A percentile compares a stretch with the other conserved stretches of the same genome.
Evolutionary conservation across 768 basidiomycete genomes (phyloP).

Genomic region (Nevesoporus exiguus): DNA sequence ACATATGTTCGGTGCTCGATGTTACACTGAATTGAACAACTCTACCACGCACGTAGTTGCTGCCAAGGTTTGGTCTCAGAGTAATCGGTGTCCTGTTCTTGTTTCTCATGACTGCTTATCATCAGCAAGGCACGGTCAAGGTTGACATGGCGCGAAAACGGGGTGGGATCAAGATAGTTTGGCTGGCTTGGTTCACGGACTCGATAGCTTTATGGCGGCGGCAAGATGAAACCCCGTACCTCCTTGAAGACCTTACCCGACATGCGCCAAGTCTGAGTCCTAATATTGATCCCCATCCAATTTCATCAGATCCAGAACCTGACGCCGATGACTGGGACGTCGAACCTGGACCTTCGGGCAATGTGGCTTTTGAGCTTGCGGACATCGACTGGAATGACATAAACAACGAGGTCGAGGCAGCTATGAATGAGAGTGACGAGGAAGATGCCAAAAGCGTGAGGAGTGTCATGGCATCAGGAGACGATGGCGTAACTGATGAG

Average conservation of each 20-base stretch:
- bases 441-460: slow-evolving; percentile 39
- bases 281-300: slow-evolving; percentile 45
- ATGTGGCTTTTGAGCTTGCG: slow-evolving; percentile 43
- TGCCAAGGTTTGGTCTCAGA: slow-evolving; percentile 58
- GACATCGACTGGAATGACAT: slow-evolving; percentile 81
- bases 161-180: slow-evolving; percentile 81
- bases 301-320: slow-evolving; percentile 64
- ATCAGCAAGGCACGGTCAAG: slow-evolving; percentile 85
- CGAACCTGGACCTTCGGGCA: slow-evolving; percentile 34
- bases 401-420: slow-evolving; percentile 83
- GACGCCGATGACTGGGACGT: slow-evolving; percentile 70
- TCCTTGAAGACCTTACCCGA: slow-evolving; percentile 58
- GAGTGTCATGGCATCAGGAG: slow-evolving; percentile 47
- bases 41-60: slow-evolving; percentile 89
- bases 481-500: slow-evolving; percentile 48
- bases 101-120: slow-evolving; percentile 2
- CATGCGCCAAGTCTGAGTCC: slow-evolving; percentile 41
- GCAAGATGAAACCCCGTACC: slow-evolving; percentile 75
- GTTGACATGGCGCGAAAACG: slow-evolving; percentile 77
- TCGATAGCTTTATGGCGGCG: slow-evolving; percentile 85
- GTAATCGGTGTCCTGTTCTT: slow-evolving; percentile 4
- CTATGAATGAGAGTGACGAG: slow-evolving; percentile 73
- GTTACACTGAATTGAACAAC: slow-evolving; percentile 61
- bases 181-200: slow-evolving; percentile 86
- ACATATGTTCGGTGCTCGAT: slow-evolving; percentile 82